Evolutionary conservation across 192 early-diverging fungal genomes (phyloP).

Genomic region (Coemansia sp.): DNA sequence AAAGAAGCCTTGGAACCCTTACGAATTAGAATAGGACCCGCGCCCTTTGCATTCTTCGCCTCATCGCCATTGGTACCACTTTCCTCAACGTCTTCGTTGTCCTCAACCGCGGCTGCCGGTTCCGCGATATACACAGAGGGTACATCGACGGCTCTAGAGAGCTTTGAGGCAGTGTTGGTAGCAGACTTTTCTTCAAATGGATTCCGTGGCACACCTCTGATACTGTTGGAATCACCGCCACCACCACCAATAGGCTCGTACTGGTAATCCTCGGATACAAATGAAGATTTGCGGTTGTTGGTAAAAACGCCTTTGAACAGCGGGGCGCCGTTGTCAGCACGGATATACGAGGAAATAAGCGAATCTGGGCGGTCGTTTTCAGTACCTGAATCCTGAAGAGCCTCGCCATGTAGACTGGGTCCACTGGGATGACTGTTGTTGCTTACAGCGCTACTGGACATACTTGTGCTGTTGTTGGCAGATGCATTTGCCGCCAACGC

Average conservation of each 20-base stretch:
- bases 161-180: not conserved
- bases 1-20: slow-evolving; percentile 52
- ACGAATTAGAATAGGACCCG: slow-evolving; percentile 43
- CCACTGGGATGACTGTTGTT: slow-evolving; percentile 36
- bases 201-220: slow-evolving; percentile 4
- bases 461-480: not conserved
- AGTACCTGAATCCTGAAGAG: slow-evolving; percentile 12
- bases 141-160: not conserved
- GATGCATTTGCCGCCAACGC: slow-evolving; percentile 13
- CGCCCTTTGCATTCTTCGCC: not conserved
- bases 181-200: slow-evolving; percentile 15
- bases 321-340: slow-evolving; percentile 30
- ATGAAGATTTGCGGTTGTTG: slow-evolving; percentile 27
- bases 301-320: slow-evolving; percentile 18
- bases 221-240: not conserved
- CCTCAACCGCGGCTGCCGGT: not conserved
- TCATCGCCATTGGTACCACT: slow-evolving; percentile 3
- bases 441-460: slow-evolving; percentile 19
- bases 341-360: slow-evolving; percentile 38
- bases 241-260: slow-evolving; percentile 28
- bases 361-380: slow-evolving; percentile 27
- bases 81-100: slow-evolving; percentile 8
- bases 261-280: slow-evolving; percentile 47
- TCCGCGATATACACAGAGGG: slow-evolving; percentile 36
- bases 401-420: slow-evolving; percentile 39